These are phyloP conservation scores for Rhizophagus prolifer DNA, from an alignment of 192 early-diverging fungal species.

Conservation along the genomic window DNA sequence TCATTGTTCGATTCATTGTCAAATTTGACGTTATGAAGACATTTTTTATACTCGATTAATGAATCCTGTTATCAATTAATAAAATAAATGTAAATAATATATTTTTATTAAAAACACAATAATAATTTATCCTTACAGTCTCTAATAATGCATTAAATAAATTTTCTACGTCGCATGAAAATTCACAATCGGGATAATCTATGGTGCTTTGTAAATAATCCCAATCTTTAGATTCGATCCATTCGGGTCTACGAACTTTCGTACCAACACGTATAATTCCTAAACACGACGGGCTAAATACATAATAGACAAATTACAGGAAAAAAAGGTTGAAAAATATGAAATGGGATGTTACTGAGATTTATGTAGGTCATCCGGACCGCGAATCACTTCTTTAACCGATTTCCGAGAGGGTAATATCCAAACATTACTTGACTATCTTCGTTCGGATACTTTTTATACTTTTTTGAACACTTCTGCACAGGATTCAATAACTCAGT, in stretches of 20 bases:
- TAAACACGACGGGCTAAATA: conserved; percentile 15
- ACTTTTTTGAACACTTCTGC: neutral
- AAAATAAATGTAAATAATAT: conserved; percentile 23
- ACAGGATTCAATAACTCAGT: neutral
- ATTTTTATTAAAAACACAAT: conserved; percentile 8
- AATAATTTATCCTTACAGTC: conserved; percentile 20
- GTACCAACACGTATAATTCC: conserved; percentile 17
- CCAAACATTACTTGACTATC: conserved; percentile 18
- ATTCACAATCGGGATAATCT: no score
- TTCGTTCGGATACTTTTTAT: conserved; percentile 18
- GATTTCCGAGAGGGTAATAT: conserved; percentile 17
- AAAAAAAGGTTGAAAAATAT: neutral
- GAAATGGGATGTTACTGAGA: neutral
- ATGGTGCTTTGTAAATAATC: conserved; percentile 19
- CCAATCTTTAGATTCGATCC: conserved; percentile 17
- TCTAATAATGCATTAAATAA: conserved; percentile 13
- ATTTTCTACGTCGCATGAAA: conserved; percentile 1
- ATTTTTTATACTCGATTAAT: conserved; percentile 20
- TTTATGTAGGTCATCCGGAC: conserved; percentile 19
- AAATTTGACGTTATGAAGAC: conserved; percentile 20
- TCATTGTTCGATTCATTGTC: neutral
- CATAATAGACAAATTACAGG: neutral
- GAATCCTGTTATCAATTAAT: conserved; percentile 24
- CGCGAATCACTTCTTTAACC: conserved; percentile 6
- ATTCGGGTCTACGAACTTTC: conserved; percentile 19